A percentile compares a stretch with the other conserved stretches of the same genome.
Conservation (phyloP, 1,284 basidiomycete species). For the Naganishia albida region DNA sequence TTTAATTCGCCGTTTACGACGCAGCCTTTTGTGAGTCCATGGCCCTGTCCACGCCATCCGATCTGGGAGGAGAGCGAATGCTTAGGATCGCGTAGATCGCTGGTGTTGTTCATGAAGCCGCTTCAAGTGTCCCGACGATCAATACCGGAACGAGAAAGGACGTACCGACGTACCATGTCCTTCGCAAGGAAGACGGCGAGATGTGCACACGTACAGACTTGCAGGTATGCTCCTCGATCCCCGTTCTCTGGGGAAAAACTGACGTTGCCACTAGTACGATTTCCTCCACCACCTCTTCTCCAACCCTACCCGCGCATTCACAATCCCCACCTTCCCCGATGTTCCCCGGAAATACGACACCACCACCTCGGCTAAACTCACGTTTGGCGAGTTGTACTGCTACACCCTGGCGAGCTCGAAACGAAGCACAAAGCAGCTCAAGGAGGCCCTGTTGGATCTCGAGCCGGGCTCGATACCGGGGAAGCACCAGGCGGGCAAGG, state of each 20-base stretch:
- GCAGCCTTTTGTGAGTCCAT: conserved; percentile 23
- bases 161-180: conserved; percentile 33
- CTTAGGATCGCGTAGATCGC: background rate
- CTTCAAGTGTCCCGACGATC: conserved; percentile 3
- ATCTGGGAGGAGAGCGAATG: background rate
- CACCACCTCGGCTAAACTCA: conserved; percentile 51
- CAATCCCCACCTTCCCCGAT: conserved; percentile 57
- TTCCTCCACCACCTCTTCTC: conserved; percentile 75
- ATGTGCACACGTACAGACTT: conserved; percentile 34
- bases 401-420: conserved; percentile 73
- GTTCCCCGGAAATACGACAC: conserved; percentile 55
- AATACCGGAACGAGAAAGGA: conserved; percentile 28
- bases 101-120: conserved; percentile 4
- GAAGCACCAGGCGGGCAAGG: conserved; percentile 34
- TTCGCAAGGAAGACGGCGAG: conserved; percentile 36
- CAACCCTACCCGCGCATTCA: conserved; percentile 70
- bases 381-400: conserved; percentile 81
- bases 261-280: conserved; percentile 64
- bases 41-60: background rate
- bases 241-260: background rate
- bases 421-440: conserved; percentile 81
- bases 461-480: conserved; percentile 61
- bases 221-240: conserved; percentile 23
- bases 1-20: conserved; percentile 24
- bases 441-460: conserved; percentile 77